Evolutionary conservation across 2,329 filamentous ascomycete species (phyloP), one percentile per base, ranked within the genome.

Genomic region (Sarocladium kiliense): DNA sequence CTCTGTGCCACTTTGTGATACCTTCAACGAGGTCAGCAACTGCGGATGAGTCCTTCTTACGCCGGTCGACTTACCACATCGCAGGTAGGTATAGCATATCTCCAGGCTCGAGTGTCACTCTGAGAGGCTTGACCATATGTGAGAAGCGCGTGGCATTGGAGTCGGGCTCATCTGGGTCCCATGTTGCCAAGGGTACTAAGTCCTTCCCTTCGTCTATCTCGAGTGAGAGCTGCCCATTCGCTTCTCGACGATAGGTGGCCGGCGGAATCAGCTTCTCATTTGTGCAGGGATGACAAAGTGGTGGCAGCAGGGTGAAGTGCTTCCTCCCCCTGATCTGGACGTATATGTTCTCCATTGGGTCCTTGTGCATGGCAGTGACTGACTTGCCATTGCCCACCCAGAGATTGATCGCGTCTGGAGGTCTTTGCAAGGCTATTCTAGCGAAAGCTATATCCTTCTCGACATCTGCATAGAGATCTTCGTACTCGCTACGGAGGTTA

Each of bases 321-420:
- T 94, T 94, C 55, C 73, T 72, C 0, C 89, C 90, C 1, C 84
- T 68, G 14, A 93, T 69, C 64, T 93, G 89, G 1, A 90, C 86
- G 67, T 92, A 94, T 0, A 94, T 78, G 66, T 94, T 94, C 68
- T 94, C 89, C 68, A 92, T 93, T 63, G 88, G 88, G 71, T 94
- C 90, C 64, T 87, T 88, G 71, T 94, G 90, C 54, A 92, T 68
- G 0, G 87, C 85, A 0, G 89, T 92, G 1, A 81, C 77, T 25
- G 85, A 88, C 36, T 75, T 76, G 1, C 82, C 82, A 70, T 89
- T 88, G 54, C 89, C 89, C 51, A 94, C 84, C 89, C 89, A 93
- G 64, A 94, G 77, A 65, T 94, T 94, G 58, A 91, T 80, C 14
- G 89, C 89, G 59, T 94, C 89, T 0, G 89, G 87, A 0, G 72